Percentiles rank a stretch among this genome's conserved stretches.
Evolutionary conservation across 1,284 basidiomycete genomes (phyloP).

Genomic region (Naganishia liquefaciens): DNA sequence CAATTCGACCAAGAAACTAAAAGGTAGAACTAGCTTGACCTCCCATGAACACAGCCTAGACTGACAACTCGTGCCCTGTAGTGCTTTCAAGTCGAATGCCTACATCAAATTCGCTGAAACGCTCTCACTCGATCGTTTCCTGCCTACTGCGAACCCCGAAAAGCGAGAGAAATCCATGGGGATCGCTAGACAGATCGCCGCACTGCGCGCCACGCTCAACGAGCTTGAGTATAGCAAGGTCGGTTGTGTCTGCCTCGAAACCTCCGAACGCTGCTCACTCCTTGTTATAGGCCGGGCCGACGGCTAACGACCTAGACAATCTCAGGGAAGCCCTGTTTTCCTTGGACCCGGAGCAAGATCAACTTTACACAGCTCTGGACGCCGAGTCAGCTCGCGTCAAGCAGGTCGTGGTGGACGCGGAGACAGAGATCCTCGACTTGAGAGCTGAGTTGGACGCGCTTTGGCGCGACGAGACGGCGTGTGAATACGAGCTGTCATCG

Average conservation of each 20-base stretch:
- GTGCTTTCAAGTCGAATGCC: slow-evolving; percentile 93
- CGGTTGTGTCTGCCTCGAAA: slow-evolving; percentile 34
- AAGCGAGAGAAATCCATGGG: slow-evolving; percentile 70
- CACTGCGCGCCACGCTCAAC: slow-evolving; percentile 66
- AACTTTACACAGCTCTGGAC: slow-evolving; percentile 11
- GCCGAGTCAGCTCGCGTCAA: slow-evolving; percentile 10
- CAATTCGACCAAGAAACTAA: slow-evolving; percentile 91
- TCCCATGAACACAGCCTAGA: too few relatives aligned
- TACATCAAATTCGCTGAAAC: slow-evolving; percentile 87
- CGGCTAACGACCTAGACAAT: slow-evolving; percentile 13
- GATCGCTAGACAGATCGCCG: slow-evolving; percentile 67
- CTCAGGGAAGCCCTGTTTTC: slow-evolving; percentile 29
- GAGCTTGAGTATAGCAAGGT: slow-evolving; percentile 70
- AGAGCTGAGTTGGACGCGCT: slow-evolving; percentile 72
- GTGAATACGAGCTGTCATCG: slow-evolving; percentile 86
- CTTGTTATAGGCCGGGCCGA: slow-evolving; percentile 8
- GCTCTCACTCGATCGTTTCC: slow-evolving; percentile 87
- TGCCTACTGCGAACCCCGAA: slow-evolving; percentile 69
- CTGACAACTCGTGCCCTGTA: slow-evolving; percentile 41
- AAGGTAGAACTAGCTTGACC: slow-evolving; percentile 1
- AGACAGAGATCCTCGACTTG: slow-evolving; percentile 54
- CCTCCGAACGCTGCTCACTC: slow-evolving; percentile 2
- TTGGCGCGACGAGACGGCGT: slow-evolving; percentile 70
- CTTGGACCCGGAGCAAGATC: slow-evolving; percentile 19
- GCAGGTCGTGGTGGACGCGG: slow-evolving; percentile 12